Conservation (phyloP, 371 early-diverging fungal genomes). For the Mortierella sp. region DNA sequence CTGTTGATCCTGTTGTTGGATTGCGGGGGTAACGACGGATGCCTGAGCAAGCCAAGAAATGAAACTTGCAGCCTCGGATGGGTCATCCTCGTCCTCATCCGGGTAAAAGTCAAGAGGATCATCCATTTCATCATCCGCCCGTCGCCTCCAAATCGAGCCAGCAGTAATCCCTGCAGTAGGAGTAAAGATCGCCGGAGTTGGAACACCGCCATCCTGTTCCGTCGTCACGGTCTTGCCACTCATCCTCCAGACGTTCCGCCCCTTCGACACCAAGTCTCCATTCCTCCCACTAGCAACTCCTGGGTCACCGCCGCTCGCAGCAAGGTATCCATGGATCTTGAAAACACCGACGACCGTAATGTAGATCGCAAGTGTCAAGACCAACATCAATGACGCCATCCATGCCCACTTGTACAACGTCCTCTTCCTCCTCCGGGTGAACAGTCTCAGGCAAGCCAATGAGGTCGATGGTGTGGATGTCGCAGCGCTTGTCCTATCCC, state of each 20-base stretch:
- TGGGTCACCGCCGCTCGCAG: not conserved
- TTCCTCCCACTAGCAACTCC: not conserved
- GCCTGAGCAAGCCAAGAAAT: slow-evolving; percentile 13
- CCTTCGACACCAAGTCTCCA: not conserved
- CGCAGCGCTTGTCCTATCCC: not conserved
- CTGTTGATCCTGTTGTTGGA: not conserved
- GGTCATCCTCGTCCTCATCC: slow-evolving; percentile 20
- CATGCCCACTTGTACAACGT: not conserved
- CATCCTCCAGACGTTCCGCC: not conserved
- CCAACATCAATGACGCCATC: not conserved
- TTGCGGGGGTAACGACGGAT: not conserved
- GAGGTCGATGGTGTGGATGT: not conserved
- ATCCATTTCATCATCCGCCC: not conserved
- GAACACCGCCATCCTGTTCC: not conserved
- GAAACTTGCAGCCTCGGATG: slow-evolving; percentile 15
- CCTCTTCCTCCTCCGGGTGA: slow-evolving; percentile 1
- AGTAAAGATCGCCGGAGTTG: not conserved
- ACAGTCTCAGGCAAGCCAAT: not conserved
- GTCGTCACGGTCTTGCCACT: not conserved
- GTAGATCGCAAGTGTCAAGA: not conserved
- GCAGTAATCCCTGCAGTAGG: not conserved
- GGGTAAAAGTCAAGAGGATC: slow-evolving; percentile 14
- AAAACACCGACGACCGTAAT: not conserved
- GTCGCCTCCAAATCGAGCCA: not conserved
- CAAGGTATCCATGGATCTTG: not conserved